A percentile compares a stretch with the other conserved stretches of the same genome.
phyloP scores from a whole-genome alignment of 345 rosid species.

The Geranium rotundifolium region DNA sequence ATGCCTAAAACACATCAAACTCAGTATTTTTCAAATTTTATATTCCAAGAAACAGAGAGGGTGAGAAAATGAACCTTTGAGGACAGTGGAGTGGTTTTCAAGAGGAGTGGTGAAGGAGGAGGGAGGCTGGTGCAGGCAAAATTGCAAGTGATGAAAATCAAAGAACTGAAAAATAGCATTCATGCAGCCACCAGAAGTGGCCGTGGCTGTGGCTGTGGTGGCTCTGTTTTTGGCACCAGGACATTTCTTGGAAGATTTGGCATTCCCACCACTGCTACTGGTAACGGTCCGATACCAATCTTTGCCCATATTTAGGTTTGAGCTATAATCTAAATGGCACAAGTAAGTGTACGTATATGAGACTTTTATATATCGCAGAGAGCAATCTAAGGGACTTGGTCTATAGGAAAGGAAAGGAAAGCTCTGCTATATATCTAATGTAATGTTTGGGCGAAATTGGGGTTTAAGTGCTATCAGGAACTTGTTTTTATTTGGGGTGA shows the following conservation, averaged over 20 bases:
- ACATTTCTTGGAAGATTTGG: slow-evolving; percentile 26
- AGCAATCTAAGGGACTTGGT: too few relatives aligned
- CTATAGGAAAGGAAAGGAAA: too few relatives aligned
- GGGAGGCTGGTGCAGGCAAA: slow-evolving; percentile 33
- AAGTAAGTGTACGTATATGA: too few relatives aligned
- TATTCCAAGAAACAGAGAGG: neutral
- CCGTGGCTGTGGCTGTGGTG: neutral
- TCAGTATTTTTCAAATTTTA: neutral
- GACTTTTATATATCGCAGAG: too few relatives aligned
- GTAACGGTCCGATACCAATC: slow-evolving; percentile 25
- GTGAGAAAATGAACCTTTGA: slow-evolving; percentile 32
- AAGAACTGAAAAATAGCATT: slow-evolving; percentile 63
- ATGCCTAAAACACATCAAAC: slow-evolving; percentile 24
- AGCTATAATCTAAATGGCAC: neutral
- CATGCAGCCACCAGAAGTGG: slow-evolving; percentile 56
- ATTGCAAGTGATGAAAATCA: slow-evolving; percentile 53
- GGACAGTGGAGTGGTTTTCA: slow-evolving; percentile 5
- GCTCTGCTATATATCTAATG: too few relatives aligned
- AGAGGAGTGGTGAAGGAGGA: slow-evolving; percentile 22
- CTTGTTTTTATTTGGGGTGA: too few relatives aligned
- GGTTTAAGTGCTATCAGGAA: too few relatives aligned
- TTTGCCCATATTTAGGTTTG: slow-evolving; percentile 37
- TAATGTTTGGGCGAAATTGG: too few relatives aligned
- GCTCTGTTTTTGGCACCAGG: neutral
- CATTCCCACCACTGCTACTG: slow-evolving; percentile 4